These are phyloP conservation scores for Lactarius trivialis DNA, from an alignment of 768 basidiomycete genomes.

Conservation along the genomic window DNA sequence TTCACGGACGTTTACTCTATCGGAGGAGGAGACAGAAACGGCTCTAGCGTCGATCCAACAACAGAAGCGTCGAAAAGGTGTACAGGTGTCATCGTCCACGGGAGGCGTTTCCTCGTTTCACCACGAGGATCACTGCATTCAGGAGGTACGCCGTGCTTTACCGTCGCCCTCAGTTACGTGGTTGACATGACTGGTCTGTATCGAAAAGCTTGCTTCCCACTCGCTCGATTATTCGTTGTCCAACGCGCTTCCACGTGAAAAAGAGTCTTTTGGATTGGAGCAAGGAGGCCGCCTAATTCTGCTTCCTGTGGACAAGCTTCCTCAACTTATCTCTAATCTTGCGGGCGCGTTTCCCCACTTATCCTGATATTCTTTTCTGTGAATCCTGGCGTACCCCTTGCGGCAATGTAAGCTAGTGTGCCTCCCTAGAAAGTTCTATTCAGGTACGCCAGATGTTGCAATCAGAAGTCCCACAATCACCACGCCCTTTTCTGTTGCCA, in stretches of 20 bases:
- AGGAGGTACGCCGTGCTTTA: conserved; percentile 41
- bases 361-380: neutral
- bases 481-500: neutral
- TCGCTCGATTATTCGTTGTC: conserved; percentile 50
- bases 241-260: conserved; percentile 46
- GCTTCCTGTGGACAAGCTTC: conserved; percentile 40
- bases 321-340: conserved; percentile 33
- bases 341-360: conserved; percentile 2
- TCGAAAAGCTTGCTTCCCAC: conserved; percentile 42
- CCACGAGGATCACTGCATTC: conserved; percentile 75
- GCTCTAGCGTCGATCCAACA: conserved; percentile 29
- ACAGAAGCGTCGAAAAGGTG: conserved; percentile 36
- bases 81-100: conserved; percentile 30
- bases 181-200: conserved; percentile 1
- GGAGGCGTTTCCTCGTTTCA: conserved; percentile 73
- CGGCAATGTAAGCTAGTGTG: neutral
- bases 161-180: neutral
- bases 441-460: neutral
- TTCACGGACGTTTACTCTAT: conserved; percentile 72
- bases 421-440: no score
- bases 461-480: neutral
- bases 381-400: neutral
- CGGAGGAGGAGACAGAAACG: conserved; percentile 50
- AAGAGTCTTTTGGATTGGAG: conserved; percentile 68
- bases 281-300: conserved; percentile 61